Conservation (phyloP, 2,329 filamentous ascomycete species). For the Paecilomyces variotii region DNA sequence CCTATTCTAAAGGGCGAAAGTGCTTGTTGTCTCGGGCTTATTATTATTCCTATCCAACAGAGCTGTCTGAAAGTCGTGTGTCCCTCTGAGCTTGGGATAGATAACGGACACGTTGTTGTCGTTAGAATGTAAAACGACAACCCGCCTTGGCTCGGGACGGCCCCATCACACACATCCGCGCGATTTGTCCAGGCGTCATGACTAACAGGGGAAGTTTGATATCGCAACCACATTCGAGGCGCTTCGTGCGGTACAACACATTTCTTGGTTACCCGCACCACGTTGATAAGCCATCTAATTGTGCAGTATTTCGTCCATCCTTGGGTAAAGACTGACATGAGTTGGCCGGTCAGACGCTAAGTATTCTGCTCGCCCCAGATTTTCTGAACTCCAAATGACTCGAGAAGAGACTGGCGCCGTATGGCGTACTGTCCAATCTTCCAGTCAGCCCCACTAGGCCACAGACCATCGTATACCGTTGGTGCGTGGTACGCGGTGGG, state of each 20-base stretch:
- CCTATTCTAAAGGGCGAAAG: neutral
- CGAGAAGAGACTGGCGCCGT: neutral
- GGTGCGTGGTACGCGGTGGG: neutral
- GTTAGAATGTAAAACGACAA: neutral
- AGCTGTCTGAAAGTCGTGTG: slow-evolving; percentile 1
- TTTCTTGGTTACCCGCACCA: neutral
- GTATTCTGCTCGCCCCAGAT: neutral
- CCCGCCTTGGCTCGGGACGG: neutral
- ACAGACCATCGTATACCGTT: neutral
- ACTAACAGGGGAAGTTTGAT: neutral
- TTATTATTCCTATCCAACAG: slow-evolving; percentile 1
- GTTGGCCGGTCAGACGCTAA: neutral
- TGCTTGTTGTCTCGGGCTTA: neutral
- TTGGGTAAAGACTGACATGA: neutral
- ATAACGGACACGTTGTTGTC: neutral
- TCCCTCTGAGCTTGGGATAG: neutral
- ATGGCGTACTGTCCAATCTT: neutral
- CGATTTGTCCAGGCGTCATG: neutral
- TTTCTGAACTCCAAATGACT: neutral
- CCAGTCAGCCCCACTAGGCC: neutral
- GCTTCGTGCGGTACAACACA: neutral
- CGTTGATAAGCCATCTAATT: neutral
- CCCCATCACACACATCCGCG: neutral
- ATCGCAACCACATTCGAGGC: neutral
- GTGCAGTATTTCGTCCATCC: neutral